A percentile compares a stretch with the other conserved stretches of the same genome.
These are phyloP conservation scores for Fraxinus anomala DNA, from an alignment of 257 asterid species.

Conservation along the genomic window DNA sequence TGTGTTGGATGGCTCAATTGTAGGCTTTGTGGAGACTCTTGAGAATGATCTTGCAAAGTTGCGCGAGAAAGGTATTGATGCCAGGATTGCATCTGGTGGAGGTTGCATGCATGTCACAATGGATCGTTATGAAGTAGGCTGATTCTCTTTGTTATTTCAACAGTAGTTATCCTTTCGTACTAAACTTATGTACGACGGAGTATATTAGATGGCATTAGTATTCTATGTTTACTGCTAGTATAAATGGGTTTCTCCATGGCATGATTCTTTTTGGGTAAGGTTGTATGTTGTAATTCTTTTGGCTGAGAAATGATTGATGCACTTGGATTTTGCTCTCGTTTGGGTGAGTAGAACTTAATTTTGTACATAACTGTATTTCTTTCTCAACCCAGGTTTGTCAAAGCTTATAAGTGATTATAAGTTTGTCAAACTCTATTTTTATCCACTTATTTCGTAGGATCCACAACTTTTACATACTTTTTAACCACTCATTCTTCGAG, in stretches of 20 bases:
- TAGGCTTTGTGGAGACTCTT: constrained; percentile 70
- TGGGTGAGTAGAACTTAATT: not conserved
- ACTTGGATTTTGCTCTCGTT: not conserved
- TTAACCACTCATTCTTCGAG: too few relatives aligned
- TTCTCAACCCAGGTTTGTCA: not conserved
- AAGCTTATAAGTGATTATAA: too few relatives aligned
- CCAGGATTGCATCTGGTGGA: constrained; percentile 92
- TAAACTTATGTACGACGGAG: not conserved
- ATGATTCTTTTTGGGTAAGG: not conserved
- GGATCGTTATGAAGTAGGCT: constrained; percentile 88
- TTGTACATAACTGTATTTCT: not conserved
- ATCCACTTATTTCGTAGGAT: too few relatives aligned
- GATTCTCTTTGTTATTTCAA: not conserved
- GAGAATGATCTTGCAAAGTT: constrained; percentile 73
- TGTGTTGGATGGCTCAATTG: constrained; percentile 87
- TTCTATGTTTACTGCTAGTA: not conserved
- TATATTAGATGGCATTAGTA: not conserved
- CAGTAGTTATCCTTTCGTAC: not conserved
- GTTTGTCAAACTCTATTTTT: too few relatives aligned
- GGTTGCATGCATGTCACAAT: constrained; percentile 98
- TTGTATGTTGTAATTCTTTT: not conserved
- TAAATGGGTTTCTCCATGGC: not conserved
- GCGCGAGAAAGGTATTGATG: constrained; percentile 80
- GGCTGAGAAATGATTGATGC: not conserved
- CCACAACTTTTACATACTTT: too few relatives aligned